Evolutionary conservation across 306 rosid genomes (phyloP), one percentile per base, ranked within the genome.

Genomic region (Citrullus colocynthis): DNA sequence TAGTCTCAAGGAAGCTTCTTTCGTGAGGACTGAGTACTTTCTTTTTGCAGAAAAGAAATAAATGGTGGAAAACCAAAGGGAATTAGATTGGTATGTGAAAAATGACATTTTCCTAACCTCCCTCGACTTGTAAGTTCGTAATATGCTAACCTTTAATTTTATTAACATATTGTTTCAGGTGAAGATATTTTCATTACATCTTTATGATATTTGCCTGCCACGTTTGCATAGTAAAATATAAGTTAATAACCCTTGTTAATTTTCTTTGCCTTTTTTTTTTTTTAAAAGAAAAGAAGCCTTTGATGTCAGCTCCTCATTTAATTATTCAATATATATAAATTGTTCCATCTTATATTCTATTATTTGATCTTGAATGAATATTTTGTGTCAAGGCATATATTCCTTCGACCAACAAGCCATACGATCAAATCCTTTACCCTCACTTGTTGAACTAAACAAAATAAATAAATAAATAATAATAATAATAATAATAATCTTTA

Each of bases 101-200:
- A 18, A 74, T 34, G 78, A 74, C 61, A 9, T 6, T 36, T 74
- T 74, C 78, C 78, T 74, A 74, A 74, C 49, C 62, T 34, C 78
- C 32, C 63, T 34, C 63, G 30, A 54, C 24, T 48, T 65, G 73
- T 17, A 65, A 37, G 9, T 37, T 17, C 14, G 17, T 17, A 52
- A 30, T 73, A 73, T 30, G 77, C 77, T 9, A 15, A 54, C 32
- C 49, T 74, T 32, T 34, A 54, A 1, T 74, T 34, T 32, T 18
- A 17, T 54, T 24, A 74, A 74, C 62, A 51, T 74, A 18, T 30
- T 49, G 30, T 16, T 49, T 72, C 60, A 18, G 45, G 32, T 32
- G 32, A 52, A 74, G 78, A 74, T 36, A 32, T 51, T 74, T 74
- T 54, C 18, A 18, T 2, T 18, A 9, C 49, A 34, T 54, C 74